Percentiles rank a stretch among this genome's conserved stretches.
These are phyloP conservation scores for Mercurialis annua DNA, from an alignment of 345 rosid species.

Conservation along the genomic window DNA sequence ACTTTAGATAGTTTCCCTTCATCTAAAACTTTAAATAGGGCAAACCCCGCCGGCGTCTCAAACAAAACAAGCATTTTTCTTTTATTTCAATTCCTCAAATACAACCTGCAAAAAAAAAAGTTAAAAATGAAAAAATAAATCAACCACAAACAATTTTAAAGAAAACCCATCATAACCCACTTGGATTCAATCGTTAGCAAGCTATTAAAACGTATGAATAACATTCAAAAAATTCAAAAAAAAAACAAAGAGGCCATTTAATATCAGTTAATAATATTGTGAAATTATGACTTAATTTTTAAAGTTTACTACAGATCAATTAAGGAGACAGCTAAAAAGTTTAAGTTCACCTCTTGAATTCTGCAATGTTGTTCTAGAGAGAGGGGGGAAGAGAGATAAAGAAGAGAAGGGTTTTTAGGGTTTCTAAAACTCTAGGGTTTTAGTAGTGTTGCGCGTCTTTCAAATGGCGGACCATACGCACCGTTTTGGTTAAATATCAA, in stretches of 20 bases:
- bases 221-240: not conserved
- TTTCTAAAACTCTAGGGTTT: conserved; percentile 14
- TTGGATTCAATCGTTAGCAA: not conserved
- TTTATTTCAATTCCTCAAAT: conserved; percentile 17
- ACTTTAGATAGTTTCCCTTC: conserved; percentile 67
- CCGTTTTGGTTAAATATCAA: not conserved
- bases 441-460: not conserved
- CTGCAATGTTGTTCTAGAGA: no score
- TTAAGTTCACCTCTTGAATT: not conserved
- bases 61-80: conserved; percentile 56
- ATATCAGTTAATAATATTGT: not conserved
- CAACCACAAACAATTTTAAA: not conserved
- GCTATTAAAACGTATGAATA: not conserved
- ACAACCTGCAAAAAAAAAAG: conserved; percentile 1
- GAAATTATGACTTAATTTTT: not conserved
- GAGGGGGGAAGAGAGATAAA: not conserved
- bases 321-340: no score
- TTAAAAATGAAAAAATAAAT: not conserved
- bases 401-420: not conserved
- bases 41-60: conserved; percentile 76
- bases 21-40: conserved; percentile 62
- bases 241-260: not conserved
- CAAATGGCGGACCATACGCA: not conserved
- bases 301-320: not conserved
- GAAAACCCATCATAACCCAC: not conserved